Percentiles rank a stretch among this genome's conserved stretches.
Evolutionary conservation across 179 eudicot genomes (phyloP).

Genomic region (Gypsophila paniculata): DNA sequence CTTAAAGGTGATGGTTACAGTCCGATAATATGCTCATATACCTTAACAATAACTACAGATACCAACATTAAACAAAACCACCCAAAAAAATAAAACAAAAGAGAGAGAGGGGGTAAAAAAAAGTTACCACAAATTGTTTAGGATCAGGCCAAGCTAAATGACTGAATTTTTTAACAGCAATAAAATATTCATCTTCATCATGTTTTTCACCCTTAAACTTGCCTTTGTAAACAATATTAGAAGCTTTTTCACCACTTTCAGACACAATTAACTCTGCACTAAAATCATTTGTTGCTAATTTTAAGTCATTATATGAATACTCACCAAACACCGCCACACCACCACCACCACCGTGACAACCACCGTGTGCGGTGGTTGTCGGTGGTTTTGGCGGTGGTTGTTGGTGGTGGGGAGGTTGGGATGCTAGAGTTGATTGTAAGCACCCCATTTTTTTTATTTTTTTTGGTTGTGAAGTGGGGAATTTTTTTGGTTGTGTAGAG

Average conservation of each 20-base stretch:
- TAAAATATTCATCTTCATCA: slow-evolving; percentile 43
- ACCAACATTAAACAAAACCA: slow-evolving; percentile 16
- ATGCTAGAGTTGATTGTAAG: slow-evolving; percentile 41
- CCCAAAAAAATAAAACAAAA: not conserved
- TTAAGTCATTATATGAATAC: slow-evolving; percentile 69
- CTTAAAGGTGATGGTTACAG: too few species aligned
- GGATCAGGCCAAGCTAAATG: slow-evolving; percentile 92
- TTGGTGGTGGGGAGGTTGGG: slow-evolving; percentile 22
- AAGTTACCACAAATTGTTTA: slow-evolving; percentile 64
- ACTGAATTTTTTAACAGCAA: slow-evolving; percentile 80
- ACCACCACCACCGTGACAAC: slow-evolving; percentile 24
- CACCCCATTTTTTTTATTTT: slow-evolving; percentile 48
- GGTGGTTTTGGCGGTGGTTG: slow-evolving; percentile 39
- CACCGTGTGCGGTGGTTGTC: not conserved
- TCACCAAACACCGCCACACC: slow-evolving; percentile 58
- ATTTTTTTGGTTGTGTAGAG: too few species aligned
- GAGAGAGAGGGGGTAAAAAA: slow-evolving; percentile 10
- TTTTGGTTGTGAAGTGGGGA: too few species aligned
- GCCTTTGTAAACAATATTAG: slow-evolving; percentile 76
- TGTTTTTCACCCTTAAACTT: slow-evolving; percentile 52
- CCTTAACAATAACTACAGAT: too few species aligned
- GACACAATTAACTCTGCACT: slow-evolving; percentile 67
- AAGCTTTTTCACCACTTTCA: slow-evolving; percentile 81
- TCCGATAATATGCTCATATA: too few species aligned
- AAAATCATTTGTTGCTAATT: slow-evolving; percentile 68